Evolutionary conservation across 140 eudicot species (phyloP), one percentile per base, ranked within the genome.

Genomic region (Stevia rebaudiana): DNA sequence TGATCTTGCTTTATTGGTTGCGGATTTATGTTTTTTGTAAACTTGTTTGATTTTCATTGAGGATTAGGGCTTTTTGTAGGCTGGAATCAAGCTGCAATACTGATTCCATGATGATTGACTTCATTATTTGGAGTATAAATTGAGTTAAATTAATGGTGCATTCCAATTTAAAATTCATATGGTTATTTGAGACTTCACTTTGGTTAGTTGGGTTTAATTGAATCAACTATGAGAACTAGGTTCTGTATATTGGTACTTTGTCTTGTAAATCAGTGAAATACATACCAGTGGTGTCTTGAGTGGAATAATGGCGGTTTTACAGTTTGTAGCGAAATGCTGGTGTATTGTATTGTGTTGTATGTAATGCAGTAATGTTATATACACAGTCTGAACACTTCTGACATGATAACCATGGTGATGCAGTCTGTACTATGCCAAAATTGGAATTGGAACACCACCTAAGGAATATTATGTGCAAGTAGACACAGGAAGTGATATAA

Each of bases 381-480:
- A 39, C 28, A 53, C 37, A 17, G 21, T 63, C 44, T 63, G 39
- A 21, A 21, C 50, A 51, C 17, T 61, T 71, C 63, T 70, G 54
- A 61, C 2, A 9, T 8, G 6, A 17, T 11, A 21, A 51, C 64
- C 8, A 16, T 31, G 15, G 70, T 30, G 41, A 1, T 74, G 75
- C 76, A 92, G 98, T 81, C 87, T 92, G 50, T 92, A 92, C 81
- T 92, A 83, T 77, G 88, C 98, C 36, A 84, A 64, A 76, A 87
- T 92, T 31, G 94, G 92, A 44, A 79, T 92, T 33, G 96, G 98
- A 80, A 87, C 95, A 39, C 98, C 96, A 35, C 82, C 95, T 15
- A 83, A 73, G 65, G 76, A 76, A 35, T 76, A 76, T 44, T 76
- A 76, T 36, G 80, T 76, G 18, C 80, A 76, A 69, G 80, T 76